These are phyloP conservation scores for Xylariaceae sp. DNA, from an alignment of 2,329 filamentous ascomycete genomes.

Conservation along the genomic window DNA sequence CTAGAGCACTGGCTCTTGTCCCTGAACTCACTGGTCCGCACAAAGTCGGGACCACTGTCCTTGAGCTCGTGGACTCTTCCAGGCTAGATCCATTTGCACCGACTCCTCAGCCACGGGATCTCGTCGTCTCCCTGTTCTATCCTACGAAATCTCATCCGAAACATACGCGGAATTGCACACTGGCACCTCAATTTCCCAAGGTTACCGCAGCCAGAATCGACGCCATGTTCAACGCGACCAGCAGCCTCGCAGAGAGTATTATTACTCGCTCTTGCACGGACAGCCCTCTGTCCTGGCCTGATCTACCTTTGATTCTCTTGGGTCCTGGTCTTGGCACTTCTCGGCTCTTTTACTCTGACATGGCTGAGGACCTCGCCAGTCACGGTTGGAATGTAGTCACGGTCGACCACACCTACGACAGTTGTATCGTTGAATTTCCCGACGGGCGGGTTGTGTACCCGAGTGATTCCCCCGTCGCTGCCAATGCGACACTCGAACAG, in stretches of 20 bases:
- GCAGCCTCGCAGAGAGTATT: slow-evolving; percentile 20
- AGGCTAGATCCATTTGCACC: slow-evolving; percentile 34
- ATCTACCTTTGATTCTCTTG: slow-evolving; percentile 47
- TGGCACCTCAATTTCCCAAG: slow-evolving; percentile 24
- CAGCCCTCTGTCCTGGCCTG: slow-evolving; percentile 25
- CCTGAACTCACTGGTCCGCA: slow-evolving; percentile 32
- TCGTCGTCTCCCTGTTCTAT: slow-evolving; percentile 39
- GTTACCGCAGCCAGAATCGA: slow-evolving; percentile 17
- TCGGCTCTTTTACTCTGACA: slow-evolving; percentile 51
- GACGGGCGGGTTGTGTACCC: slow-evolving; percentile 45
- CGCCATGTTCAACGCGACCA: slow-evolving; percentile 5
- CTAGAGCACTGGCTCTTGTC: slow-evolving; percentile 6
- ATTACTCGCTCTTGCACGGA: slow-evolving; percentile 30
- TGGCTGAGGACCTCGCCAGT: slow-evolving; percentile 54
- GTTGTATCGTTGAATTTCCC: slow-evolving; percentile 53
- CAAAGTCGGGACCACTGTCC: slow-evolving; percentile 33
- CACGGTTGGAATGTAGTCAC: slow-evolving; percentile 54
- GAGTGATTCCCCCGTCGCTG: slow-evolving; percentile 30
- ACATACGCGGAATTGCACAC: slow-evolving; percentile 10
- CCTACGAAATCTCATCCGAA: slow-evolving; percentile 26
- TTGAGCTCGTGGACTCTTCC: slow-evolving; percentile 33
- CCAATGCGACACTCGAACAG: not conserved
- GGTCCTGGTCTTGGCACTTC: slow-evolving; percentile 53
- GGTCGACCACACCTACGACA: slow-evolving; percentile 58
- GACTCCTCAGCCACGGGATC: slow-evolving; percentile 23